Evolutionary conservation across 2,329 filamentous ascomycete genomes (phyloP).

Genomic region (Cercospora beticola): DNA sequence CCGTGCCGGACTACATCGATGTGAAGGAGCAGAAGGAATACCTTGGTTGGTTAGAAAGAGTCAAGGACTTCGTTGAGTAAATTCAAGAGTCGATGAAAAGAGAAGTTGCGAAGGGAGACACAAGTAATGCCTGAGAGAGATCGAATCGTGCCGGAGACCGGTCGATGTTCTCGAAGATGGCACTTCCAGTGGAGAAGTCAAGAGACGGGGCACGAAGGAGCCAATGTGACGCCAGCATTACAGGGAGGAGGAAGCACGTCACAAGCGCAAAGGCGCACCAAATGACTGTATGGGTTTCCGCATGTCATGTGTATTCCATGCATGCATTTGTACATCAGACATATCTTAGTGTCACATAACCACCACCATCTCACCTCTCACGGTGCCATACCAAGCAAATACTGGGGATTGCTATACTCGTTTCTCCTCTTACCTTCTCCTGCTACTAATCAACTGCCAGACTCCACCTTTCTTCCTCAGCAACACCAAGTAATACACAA

Average conservation of each 20-base stretch:
- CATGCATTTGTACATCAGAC: slow-evolving; percentile 10
- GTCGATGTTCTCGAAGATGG: background rate
- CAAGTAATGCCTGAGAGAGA: background rate
- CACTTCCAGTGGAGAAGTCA: background rate
- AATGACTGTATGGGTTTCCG: background rate
- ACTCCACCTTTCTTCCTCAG: slow-evolving; percentile 4
- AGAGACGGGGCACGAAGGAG: background rate
- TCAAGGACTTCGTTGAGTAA: slow-evolving; percentile 79
- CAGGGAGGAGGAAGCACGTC: background rate
- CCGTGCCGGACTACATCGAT: slow-evolving; percentile 95
- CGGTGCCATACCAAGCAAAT: background rate
- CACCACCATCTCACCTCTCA: background rate
- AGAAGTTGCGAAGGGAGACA: background rate
- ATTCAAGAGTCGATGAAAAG: background rate
- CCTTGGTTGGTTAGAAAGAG: slow-evolving; percentile 77
- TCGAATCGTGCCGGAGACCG: background rate
- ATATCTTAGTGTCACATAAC: background rate
- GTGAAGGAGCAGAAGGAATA: slow-evolving; percentile 99
- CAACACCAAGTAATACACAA: slow-evolving; percentile 31
- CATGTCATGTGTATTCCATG: background rate
- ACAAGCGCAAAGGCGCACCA: background rate
- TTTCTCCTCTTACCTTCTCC: background rate
- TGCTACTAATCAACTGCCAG: slow-evolving; percentile 1
- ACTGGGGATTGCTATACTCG: background rate
- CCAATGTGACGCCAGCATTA: background rate